Evolutionary conservation across 2,329 filamentous ascomycete species (phyloP).

Genomic region (Pseudocercospora crystallina): DNA sequence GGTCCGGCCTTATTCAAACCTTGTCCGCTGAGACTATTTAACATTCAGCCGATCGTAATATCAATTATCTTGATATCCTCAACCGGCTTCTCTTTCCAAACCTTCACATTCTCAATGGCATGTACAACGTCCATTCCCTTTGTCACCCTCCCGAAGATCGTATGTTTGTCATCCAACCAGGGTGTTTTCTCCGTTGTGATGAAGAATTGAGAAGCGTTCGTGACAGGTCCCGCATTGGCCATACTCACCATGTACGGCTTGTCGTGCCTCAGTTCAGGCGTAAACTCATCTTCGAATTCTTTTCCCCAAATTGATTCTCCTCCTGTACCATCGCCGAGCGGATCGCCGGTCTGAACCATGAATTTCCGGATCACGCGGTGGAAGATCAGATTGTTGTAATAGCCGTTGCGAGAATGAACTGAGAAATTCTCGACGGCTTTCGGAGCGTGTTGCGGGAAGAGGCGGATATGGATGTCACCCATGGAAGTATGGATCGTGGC

Average conservation of each 20-base stretch:
- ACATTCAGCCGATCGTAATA: conserved; percentile 50
- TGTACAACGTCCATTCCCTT: conserved; percentile 93
- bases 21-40: background rate
- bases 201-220: conserved; percentile 96
- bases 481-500: conserved; percentile 89
- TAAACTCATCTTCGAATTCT: conserved; percentile 92
- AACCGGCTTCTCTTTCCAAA: conserved; percentile 88
- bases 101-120: conserved; percentile 87
- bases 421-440: conserved; percentile 98
- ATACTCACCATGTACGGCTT: conserved; percentile 96
- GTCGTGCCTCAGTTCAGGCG: conserved; percentile 77
- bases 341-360: conserved; percentile 92
- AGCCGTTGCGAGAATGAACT: conserved; percentile 81
- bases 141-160: conserved; percentile 87
- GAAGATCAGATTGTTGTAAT: conserved; percentile 98
- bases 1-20: too few relatives aligned
- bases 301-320: conserved; percentile 91
- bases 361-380: conserved; percentile 97
- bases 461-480: conserved; percentile 88
- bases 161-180: conserved; percentile 95
- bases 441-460: conserved; percentile 90
- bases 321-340: conserved; percentile 82
- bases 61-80: conserved; percentile 97
- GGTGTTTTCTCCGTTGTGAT: conserved; percentile 97
- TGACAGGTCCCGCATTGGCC: conserved; percentile 95